phyloP scores from a whole-genome alignment of 140 eudicot genomes.

The Oenanthe javanica region DNA sequence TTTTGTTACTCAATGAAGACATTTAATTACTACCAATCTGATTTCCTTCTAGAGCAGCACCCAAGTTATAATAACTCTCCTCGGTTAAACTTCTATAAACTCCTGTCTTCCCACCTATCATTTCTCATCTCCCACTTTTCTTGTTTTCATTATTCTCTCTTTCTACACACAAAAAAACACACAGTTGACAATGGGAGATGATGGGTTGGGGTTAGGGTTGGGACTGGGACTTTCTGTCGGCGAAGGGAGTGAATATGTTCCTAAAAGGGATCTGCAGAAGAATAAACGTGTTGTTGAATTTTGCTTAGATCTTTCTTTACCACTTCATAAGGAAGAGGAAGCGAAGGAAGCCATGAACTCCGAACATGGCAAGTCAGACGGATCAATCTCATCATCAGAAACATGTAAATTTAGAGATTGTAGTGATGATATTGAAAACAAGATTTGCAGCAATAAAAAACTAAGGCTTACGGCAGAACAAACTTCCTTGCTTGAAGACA shows the following conservation, averaged over 20 bases:
- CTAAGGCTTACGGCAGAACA: constrained; percentile 87
- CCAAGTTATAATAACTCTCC: background rate
- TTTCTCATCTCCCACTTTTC: background rate
- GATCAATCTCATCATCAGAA: constrained; percentile 7
- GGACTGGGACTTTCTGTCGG: constrained; percentile 1
- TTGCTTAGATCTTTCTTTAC: constrained; percentile 8
- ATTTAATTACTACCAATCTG: background rate
- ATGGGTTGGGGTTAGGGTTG: background rate
- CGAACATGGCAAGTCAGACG: background rate
- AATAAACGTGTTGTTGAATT: background rate
- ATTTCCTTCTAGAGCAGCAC: background rate
- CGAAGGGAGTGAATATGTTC: background rate
- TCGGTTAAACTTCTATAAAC: background rate
- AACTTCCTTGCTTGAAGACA: constrained; percentile 78
- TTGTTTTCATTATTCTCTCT: background rate
- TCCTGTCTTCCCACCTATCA: background rate
- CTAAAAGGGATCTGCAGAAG: constrained; percentile 3
- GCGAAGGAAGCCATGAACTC: background rate
- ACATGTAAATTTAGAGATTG: background rate
- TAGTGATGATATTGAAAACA: background rate
- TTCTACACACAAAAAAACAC: background rate
- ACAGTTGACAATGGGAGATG: background rate
- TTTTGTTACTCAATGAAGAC: background rate
- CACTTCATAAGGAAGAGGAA: background rate
- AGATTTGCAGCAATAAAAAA: constrained; percentile 46